A percentile compares a stretch with the other conserved stretches of the same genome.
phyloP scores from a whole-genome alignment of 1,284 basidiomycete genomes.

The Microbotryum saponariae region DNA sequence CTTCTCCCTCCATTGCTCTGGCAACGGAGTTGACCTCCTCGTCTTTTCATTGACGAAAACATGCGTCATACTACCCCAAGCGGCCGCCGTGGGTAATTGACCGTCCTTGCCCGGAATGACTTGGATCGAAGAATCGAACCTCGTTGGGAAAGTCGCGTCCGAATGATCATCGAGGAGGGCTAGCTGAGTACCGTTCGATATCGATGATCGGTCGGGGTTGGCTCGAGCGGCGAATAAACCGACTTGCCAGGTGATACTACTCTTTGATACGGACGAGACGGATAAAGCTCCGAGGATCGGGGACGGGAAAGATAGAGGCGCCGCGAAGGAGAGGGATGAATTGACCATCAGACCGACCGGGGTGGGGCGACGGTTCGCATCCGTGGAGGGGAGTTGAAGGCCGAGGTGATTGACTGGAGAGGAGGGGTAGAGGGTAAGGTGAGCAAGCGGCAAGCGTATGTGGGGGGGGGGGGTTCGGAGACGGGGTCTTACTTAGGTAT shows the following conservation, averaged over 20 bases:
- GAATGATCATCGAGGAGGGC: too few relatives aligned
- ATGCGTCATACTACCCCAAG: constrained; percentile 31
- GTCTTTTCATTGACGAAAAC: constrained; percentile 29
- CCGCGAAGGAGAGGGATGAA: constrained; percentile 9
- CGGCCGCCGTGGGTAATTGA: constrained; percentile 11
- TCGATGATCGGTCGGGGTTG: too few relatives aligned
- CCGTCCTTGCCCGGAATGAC: not conserved
- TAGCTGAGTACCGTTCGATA: too few relatives aligned
- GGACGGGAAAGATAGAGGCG: constrained; percentile 15
- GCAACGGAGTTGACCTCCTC: constrained; percentile 9
- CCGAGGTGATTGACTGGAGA: constrained; percentile 1
- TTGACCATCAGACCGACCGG: constrained; percentile 12
- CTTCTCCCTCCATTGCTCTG: constrained; percentile 6
- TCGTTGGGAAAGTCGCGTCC: too few relatives aligned
- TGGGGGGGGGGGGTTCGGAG: too few relatives aligned
- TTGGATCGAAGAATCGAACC: too few relatives aligned
- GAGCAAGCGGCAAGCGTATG: too few relatives aligned
- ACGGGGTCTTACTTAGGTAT: constrained; percentile 11
- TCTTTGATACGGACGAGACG: not conserved
- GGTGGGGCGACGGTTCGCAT: constrained; percentile 4
- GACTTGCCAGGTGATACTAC: constrained; percentile 15
- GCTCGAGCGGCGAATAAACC: constrained; percentile 9
- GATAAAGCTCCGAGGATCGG: constrained; percentile 16
- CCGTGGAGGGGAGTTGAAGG: not conserved
- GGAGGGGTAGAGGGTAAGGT: not conserved